Percentiles rank a stretch among this genome's conserved stretches.
These are phyloP conservation scores for Oryza longistaminata DNA, from an alignment of 176 grass and related monocot species.

Conservation along the genomic window DNA sequence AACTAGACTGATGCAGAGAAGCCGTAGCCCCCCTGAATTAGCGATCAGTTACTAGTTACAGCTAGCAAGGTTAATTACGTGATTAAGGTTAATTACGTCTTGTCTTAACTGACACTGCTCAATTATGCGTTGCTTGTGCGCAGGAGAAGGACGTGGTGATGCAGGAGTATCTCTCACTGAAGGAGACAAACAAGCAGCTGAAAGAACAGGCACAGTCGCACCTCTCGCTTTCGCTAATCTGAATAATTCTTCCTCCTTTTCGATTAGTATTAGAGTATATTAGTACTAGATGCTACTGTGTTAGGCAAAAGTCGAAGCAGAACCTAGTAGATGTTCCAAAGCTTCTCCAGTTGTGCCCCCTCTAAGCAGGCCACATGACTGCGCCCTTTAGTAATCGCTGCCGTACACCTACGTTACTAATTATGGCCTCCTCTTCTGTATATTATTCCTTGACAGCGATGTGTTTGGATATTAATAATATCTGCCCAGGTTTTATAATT, in stretches of 20 bases:
- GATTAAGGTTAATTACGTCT: background rate
- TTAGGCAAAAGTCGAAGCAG: background rate
- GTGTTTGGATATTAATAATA: background rate
- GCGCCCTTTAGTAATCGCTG: background rate
- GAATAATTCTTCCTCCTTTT: background rate
- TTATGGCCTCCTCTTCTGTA: background rate
- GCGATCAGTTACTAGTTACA: background rate
- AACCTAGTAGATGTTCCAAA: constrained; percentile 37
- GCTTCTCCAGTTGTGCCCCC: constrained; percentile 31
- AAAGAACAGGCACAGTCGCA: constrained; percentile 68
- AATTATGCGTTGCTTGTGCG: background rate
- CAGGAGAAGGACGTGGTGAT: constrained; percentile 80
- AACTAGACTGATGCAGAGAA: background rate
- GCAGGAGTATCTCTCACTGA: constrained; percentile 72
- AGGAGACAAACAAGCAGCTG: constrained; percentile 71
- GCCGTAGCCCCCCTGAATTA: background rate
- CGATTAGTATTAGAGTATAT: background rate
- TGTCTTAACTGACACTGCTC: background rate
- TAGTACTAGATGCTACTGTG: background rate
- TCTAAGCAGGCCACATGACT: background rate
- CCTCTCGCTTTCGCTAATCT: constrained; percentile 24
- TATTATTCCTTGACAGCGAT: constrained; percentile 19
- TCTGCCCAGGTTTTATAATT: background rate
- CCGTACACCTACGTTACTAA: constrained; percentile 25
- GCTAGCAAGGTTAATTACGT: background rate